A percentile compares a stretch with the other conserved stretches of the same genome.
Evolutionary conservation across 2,329 filamentous ascomycete genomes (phyloP).

Genomic region (Ascochyta lentis): DNA sequence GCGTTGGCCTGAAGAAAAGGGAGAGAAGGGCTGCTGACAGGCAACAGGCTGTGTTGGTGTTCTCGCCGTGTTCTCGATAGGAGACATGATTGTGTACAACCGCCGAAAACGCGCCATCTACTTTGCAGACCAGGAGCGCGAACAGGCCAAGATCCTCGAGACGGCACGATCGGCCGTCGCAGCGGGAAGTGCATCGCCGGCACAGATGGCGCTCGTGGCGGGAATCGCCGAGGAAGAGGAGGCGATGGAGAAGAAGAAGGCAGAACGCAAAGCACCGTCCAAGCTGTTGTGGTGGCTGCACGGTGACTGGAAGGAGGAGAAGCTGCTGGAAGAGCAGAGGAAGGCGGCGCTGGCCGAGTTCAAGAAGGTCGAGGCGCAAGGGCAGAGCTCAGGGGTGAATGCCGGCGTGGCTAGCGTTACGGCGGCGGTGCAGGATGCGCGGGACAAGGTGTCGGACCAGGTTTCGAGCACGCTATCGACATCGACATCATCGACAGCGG

Average conservation of each 20-base stretch:
- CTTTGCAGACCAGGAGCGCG: constrained; percentile 60
- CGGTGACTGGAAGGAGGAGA: constrained; percentile 49
- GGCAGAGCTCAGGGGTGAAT: constrained; percentile 16
- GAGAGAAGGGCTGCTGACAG: not conserved
- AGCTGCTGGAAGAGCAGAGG: constrained; percentile 44
- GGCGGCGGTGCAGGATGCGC: constrained; percentile 44
- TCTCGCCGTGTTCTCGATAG: constrained; percentile 68
- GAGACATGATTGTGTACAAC: constrained; percentile 72
- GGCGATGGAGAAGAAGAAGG: constrained; percentile 48
- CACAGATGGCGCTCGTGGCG: constrained; percentile 60
- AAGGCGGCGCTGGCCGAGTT: constrained; percentile 41
- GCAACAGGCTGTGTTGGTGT: constrained; percentile 62
- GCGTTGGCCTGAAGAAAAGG: not conserved
- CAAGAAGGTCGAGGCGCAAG: constrained; percentile 36
- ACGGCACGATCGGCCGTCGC: constrained; percentile 53
- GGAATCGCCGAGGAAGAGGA: constrained; percentile 69
- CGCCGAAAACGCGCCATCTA: constrained; percentile 68
- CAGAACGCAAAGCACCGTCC: constrained; percentile 39
- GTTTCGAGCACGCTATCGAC: constrained; percentile 33
- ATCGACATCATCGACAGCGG: constrained; percentile 34
- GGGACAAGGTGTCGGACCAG: constrained; percentile 19
- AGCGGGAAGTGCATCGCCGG: constrained; percentile 55
- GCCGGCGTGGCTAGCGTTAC: constrained; percentile 28
- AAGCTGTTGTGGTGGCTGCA: constrained; percentile 46
- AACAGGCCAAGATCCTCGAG: constrained; percentile 52